Conservation (phyloP, 352 stramenopile species). For the Thalassiosira ordinaria region DNA sequence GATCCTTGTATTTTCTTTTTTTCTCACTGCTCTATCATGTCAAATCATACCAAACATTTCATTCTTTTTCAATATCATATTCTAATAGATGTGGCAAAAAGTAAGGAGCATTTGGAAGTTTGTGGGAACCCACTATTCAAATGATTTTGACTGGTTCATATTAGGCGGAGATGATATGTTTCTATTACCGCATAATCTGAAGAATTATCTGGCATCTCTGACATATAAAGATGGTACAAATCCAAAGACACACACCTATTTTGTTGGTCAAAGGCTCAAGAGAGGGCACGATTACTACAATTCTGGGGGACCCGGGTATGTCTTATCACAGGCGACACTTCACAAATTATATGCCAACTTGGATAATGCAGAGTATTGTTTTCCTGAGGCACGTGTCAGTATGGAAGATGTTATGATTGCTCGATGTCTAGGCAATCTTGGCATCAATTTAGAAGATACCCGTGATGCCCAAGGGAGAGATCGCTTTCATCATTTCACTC, state of each 20-base stretch:
- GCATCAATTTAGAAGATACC: conserved; percentile 78
- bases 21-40: too few relatives aligned
- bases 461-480: conserved; percentile 73
- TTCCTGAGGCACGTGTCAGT: conserved; percentile 43
- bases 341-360: conserved; percentile 62
- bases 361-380: conserved; percentile 65
- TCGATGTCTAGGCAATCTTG: conserved; percentile 69
- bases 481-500: conserved; percentile 86
- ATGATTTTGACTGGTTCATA: conserved; percentile 86
- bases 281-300: conserved; percentile 76
- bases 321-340: conserved; percentile 69
- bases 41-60: too few relatives aligned
- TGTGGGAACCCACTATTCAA: conserved; percentile 80
- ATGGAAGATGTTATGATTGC: conserved; percentile 86
- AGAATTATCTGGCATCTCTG: conserved; percentile 69
- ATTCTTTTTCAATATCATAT: too few relatives aligned
- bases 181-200: conserved; percentile 85
- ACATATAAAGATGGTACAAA: conserved; percentile 39
- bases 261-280: conserved; percentile 81
- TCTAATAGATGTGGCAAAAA: conserved; percentile 88
- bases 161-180: conserved; percentile 87
- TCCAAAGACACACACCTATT: conserved; percentile 66
- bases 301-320: conserved; percentile 82
- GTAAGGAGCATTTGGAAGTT: conserved; percentile 85
- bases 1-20: too few relatives aligned